phyloP scores from a whole-genome alignment of 345 rosid genomes.

The Citrus medica region DNA sequence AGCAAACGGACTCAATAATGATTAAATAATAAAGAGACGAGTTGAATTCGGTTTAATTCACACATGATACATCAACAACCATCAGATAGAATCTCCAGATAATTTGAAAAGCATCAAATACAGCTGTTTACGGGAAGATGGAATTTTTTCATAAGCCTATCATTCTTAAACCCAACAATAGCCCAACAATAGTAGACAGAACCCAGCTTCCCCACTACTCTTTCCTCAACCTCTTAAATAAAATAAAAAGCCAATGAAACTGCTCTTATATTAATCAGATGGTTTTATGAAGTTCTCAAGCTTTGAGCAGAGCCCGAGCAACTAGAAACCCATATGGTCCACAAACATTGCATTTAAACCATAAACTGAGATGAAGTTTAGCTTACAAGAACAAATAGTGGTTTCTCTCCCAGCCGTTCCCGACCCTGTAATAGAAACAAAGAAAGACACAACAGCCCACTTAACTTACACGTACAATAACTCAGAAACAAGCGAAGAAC shows the following conservation, averaged over 20 bases:
- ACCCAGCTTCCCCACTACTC: background rate
- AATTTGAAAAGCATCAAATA: background rate
- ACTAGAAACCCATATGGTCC: background rate
- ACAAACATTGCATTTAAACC: background rate
- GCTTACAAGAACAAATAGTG: constrained; percentile 74
- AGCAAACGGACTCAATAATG: background rate
- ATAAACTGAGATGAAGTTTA: constrained; percentile 25
- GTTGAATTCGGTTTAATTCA: background rate
- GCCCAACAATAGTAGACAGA: background rate
- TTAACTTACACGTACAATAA: background rate
- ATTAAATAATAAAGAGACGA: background rate
- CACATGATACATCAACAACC: background rate
- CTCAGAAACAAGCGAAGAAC: background rate
- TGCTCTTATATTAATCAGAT: background rate
- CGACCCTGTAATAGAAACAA: constrained; percentile 55
- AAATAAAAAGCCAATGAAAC: background rate
- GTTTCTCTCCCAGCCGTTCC: constrained; percentile 69
- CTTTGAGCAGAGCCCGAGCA: constrained; percentile 16
- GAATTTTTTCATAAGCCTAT: background rate
- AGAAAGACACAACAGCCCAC: background rate
- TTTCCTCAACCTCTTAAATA: background rate
- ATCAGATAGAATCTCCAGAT: background rate
- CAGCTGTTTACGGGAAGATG: background rate
- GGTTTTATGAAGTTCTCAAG: background rate
- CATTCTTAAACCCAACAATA: background rate